phyloP scores from a whole-genome alignment of 2,329 filamentous ascomycete species.

The Aspergillus amoenus region DNA sequence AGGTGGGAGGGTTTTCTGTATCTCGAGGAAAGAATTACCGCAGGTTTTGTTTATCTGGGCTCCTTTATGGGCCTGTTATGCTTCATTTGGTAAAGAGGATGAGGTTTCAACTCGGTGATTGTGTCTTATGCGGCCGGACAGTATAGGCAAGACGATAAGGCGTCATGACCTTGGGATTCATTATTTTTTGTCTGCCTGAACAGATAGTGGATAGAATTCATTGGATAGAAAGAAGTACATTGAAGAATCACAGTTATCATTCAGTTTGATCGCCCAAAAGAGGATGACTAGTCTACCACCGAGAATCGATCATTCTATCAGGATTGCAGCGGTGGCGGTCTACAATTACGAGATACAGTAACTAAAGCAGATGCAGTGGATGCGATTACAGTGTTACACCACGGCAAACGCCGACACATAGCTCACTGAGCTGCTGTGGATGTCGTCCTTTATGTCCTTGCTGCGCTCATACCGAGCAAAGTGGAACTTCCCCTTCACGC shows the following conservation, averaged over 20 bases:
- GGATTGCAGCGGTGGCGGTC: background rate
- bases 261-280: background rate
- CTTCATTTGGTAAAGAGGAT: background rate
- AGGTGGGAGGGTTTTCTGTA: background rate
- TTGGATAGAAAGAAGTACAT: background rate
- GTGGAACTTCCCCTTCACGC: constrained; percentile 60
- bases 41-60: background rate
- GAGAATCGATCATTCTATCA: background rate
- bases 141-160: background rate
- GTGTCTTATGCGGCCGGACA: background rate
- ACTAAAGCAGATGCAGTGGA: background rate
- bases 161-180: background rate
- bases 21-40: too few relatives aligned
- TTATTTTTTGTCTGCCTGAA: background rate
- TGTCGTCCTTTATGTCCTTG: constrained; percentile 63
- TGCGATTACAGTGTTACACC: constrained; percentile 44
- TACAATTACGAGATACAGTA: background rate
- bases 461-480: constrained; percentile 89
- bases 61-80: background rate
- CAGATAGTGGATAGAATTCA: background rate
- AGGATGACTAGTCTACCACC: background rate
- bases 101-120: background rate
- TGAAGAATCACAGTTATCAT: background rate
- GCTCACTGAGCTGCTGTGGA: constrained; percentile 82
- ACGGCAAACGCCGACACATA: constrained; percentile 92